Base-by-base conservation (phyloP, 169 alveolate genomes). In the Eimeria brunetti region DNA sequence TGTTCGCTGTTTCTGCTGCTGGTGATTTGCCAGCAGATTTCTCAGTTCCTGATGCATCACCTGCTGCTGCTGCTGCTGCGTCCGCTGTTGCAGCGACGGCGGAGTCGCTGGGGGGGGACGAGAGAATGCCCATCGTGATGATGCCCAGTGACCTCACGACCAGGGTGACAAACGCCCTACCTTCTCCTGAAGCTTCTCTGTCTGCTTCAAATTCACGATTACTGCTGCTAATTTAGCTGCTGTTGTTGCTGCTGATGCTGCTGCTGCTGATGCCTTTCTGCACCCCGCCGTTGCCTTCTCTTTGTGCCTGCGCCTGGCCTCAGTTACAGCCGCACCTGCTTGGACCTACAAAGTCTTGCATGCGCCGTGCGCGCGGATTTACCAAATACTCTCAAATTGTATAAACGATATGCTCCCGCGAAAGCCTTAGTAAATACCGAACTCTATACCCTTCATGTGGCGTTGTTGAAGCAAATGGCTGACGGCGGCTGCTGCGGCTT, bases 1-100 rank as follows among this genome's bases (percentile, higher is more conserved):
- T 53, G 36, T 18, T 38, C 30, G 83, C 93, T 64, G 93, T 86
- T 41, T 60, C 93, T 56, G 76, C 91, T 30, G 73, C 36, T 60
- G 78, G 30, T 18, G 76, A n/a, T 22, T 33, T 78, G 9, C 83
- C 64, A 64, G 84, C 69, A 46, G 67, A 11, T 49, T 44, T 51
- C n/a, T 20, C 67, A 80, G 44, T 8, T 14, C 18, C 64, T n/a
- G 67, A 27, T 14, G 27, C 58, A 5, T 51, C 71, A 8, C 30
- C 93, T 44, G 49, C 62, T 38, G 83, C 84, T 49, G 73, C 75
- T 53, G 73, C 53, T 14, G 64, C 88, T 80, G 88, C 88, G 2
- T 62, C 88, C 11, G 88, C 58, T 53, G 91, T 78, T 20, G 81
- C 80, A 64, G 84, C 69, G 60, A 16, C 83, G 5, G 84, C 46